Evolutionary conservation across 2,329 filamentous ascomycete genomes (phyloP).

Genomic region (Pseudogymnoascus sp.): DNA sequence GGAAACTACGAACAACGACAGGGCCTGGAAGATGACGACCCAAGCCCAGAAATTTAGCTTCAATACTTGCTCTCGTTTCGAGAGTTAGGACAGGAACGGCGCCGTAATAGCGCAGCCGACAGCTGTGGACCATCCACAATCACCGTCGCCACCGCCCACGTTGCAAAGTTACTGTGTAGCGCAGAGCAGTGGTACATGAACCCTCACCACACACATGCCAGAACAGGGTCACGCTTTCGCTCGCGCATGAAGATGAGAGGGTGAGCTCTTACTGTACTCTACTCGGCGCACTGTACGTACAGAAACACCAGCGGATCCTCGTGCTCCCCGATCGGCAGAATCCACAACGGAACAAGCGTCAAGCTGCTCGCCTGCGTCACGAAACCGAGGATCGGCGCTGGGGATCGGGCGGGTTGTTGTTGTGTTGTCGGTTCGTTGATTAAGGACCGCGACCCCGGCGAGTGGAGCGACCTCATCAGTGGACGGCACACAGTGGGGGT

Average conservation of each 20-base stretch:
- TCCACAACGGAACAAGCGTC: conserved; percentile 1
- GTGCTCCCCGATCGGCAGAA: neutral
- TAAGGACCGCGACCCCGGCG: neutral
- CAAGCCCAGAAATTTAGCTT: neutral
- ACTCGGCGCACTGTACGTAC: neutral
- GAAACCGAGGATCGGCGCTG: neutral
- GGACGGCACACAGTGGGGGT: conserved; percentile 1
- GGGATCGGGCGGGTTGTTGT: neutral
- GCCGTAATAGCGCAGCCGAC: neutral
- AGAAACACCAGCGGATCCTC: neutral
- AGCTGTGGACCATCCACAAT: neutral
- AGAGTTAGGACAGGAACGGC: neutral
- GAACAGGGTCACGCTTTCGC: neutral
- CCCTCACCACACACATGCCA: neutral
- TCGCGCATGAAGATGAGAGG: neutral
- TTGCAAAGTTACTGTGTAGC: neutral
- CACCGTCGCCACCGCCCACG: neutral
- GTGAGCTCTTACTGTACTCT: neutral
- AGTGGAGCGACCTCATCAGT: neutral
- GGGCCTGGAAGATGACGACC: neutral
- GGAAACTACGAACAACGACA: neutral
- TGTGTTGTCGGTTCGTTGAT: neutral
- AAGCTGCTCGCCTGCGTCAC: neutral
- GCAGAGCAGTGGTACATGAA: neutral
- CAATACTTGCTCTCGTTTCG: neutral